Evolutionary conservation across 352 stramenopile genomes (phyloP).

Genomic region (Globisporangium cederbergense): DNA sequence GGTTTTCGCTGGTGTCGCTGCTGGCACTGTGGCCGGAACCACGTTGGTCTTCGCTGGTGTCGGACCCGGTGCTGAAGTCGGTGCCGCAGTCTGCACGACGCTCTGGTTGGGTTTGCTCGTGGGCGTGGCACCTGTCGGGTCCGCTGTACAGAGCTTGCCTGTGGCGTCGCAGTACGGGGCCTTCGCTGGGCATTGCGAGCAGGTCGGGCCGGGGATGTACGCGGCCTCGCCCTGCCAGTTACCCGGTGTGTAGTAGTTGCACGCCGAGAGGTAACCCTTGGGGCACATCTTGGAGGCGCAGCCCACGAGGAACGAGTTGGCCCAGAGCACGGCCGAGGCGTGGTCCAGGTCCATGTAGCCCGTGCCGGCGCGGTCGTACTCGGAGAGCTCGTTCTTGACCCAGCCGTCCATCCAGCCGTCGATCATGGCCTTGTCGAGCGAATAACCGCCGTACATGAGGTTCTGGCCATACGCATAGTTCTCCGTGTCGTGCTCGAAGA

Average conservation of each 20-base stretch:
- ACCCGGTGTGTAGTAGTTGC: constrained; percentile 35
- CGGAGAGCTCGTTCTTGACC: constrained; percentile 33
- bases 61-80: constrained; percentile 2
- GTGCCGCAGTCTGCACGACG: constrained; percentile 5
- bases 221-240: constrained; percentile 32
- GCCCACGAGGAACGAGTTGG: constrained; percentile 33
- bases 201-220: constrained; percentile 29
- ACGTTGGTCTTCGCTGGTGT: too few species aligned
- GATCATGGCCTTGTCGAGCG: constrained; percentile 23
- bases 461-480: constrained; percentile 39
- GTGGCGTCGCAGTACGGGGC: constrained; percentile 28
- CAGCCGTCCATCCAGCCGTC: constrained; percentile 31
- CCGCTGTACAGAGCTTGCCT: constrained; percentile 29
- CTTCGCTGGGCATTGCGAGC: constrained; percentile 29
- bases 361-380: constrained; percentile 21
- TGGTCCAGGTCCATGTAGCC: constrained; percentile 37
- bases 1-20: constrained; percentile 7
- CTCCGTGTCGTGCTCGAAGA: constrained; percentile 37
- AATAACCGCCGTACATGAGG: constrained; percentile 29
- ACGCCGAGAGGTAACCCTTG: constrained; percentile 33
- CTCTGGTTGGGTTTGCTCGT: constrained; percentile 10
- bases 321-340: constrained; percentile 36
- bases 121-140: constrained; percentile 14
- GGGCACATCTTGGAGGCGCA: constrained; percentile 34
- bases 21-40: too few species aligned